A percentile compares a stretch with the other conserved stretches of the same genome.
Conservation (phyloP, 2,329 filamentous ascomycete species). For the Pezicula radicicola region DNA sequence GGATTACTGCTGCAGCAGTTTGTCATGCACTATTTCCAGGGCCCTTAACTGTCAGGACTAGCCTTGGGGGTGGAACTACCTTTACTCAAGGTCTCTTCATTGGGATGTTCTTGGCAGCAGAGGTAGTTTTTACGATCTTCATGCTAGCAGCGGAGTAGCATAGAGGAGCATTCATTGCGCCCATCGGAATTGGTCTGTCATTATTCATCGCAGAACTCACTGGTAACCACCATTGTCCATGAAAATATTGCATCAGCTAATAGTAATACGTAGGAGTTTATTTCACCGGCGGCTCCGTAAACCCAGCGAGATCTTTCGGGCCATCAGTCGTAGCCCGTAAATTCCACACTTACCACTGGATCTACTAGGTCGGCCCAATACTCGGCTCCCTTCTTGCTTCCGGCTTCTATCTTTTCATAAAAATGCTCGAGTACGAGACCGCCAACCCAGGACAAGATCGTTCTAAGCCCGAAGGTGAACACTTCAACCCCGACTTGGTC, state of each 20-base stretch:
- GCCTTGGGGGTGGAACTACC: slow-evolving; percentile 35
- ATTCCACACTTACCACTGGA: slow-evolving; percentile 44
- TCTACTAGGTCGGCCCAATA: slow-evolving; percentile 49
- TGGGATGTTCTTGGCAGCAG: slow-evolving; percentile 45
- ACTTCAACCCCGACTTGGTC: slow-evolving; percentile 15
- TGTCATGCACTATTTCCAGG: slow-evolving; percentile 41
- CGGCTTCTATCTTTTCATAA: slow-evolving; percentile 47
- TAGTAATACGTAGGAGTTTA: slow-evolving; percentile 33
- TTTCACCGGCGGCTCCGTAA: slow-evolving; percentile 46
- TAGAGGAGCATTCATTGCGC: slow-evolving; percentile 43
- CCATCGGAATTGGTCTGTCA: slow-evolving; percentile 43
- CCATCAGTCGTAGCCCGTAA: slow-evolving; percentile 39
- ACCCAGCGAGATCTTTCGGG: slow-evolving; percentile 44
- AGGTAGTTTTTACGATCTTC: slow-evolving; percentile 46
- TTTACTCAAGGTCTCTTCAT: slow-evolving; percentile 46
- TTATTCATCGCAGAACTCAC: slow-evolving; percentile 43
- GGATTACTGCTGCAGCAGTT: slow-evolving; percentile 37
- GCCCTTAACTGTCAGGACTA: slow-evolving; percentile 38
- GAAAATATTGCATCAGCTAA: not conserved
- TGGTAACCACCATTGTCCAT: slow-evolving; percentile 15
- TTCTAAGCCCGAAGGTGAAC: slow-evolving; percentile 11
- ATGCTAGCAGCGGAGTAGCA: slow-evolving; percentile 52
- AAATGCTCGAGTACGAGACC: slow-evolving; percentile 49
- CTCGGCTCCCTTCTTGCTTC: slow-evolving; percentile 47
- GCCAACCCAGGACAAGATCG: slow-evolving; percentile 31